Evolutionary conservation across 2,329 filamentous ascomycete species (phyloP).

Genomic region (Cercospora nicotianae): DNA sequence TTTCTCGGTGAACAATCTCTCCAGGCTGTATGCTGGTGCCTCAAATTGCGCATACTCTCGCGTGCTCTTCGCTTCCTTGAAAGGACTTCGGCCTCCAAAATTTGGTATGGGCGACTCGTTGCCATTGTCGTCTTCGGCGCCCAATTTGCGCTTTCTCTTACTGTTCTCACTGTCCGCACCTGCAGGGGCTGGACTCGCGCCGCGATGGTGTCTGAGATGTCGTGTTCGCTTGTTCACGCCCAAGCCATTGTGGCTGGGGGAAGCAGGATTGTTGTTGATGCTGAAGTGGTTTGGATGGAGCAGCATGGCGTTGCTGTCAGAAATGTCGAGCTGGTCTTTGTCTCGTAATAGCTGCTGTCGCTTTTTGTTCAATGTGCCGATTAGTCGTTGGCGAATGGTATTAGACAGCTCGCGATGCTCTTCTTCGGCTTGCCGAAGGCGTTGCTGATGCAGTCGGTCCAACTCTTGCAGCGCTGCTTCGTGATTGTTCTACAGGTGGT

Average conservation of each 20-base stretch:
- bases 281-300: conserved; percentile 67
- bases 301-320: conserved; percentile 64
- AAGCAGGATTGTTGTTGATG: conserved; percentile 61
- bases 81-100: conserved; percentile 51
- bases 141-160: conserved; percentile 60
- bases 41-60: conserved; percentile 57
- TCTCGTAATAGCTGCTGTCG: conserved; percentile 60
- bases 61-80: conserved; percentile 55
- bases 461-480: conserved; percentile 57
- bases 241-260: conserved; percentile 58
- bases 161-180: conserved; percentile 45
- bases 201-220: conserved; percentile 58
- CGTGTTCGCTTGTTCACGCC: conserved; percentile 60
- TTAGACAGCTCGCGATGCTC: conserved; percentile 60
- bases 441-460: conserved; percentile 58
- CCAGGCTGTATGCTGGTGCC: conserved; percentile 60
- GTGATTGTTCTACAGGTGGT: conserved; percentile 55
- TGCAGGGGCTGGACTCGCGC: conserved; percentile 31
- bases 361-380: conserved; percentile 58
- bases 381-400: conserved; percentile 62
- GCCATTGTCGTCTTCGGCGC: conserved; percentile 57
- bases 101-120: conserved; percentile 58
- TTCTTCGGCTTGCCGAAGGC: conserved; percentile 61
- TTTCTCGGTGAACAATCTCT: conserved; percentile 67
- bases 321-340: conserved; percentile 66